Evolutionary conservation across 2,329 filamentous ascomycete species (phyloP).

Genomic region (Arthroderma sp.): DNA sequence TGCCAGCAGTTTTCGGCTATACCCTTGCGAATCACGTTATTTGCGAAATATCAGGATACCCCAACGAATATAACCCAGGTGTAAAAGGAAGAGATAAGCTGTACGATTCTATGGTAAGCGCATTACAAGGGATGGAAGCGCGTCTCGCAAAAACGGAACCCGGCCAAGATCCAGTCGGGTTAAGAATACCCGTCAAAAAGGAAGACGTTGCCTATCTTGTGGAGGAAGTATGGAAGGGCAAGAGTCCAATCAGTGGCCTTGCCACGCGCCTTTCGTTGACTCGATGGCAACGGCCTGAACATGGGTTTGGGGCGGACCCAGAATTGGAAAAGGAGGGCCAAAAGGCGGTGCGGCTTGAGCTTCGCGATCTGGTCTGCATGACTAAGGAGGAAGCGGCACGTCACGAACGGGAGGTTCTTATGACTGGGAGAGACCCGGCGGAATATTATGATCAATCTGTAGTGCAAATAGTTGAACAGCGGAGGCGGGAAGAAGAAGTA

Average conservation of each 20-base stretch:
- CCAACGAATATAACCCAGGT: constrained; percentile 61
- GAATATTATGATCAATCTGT: constrained; percentile 62
- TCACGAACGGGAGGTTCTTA: constrained; percentile 70
- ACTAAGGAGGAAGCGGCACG: constrained; percentile 75
- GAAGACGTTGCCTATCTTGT: constrained; percentile 77
- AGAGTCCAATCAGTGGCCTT: constrained; percentile 70
- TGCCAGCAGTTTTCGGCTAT: constrained; percentile 93
- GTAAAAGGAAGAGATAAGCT: constrained; percentile 79
- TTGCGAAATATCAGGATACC: constrained; percentile 66
- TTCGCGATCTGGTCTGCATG: constrained; percentile 73
- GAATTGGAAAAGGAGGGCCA: constrained; percentile 52
- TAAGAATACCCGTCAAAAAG: constrained; percentile 65
- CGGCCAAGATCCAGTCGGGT: constrained; percentile 46
- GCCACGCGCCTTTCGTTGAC: constrained; percentile 66
- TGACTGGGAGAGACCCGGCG: constrained; percentile 51
- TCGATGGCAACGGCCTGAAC: constrained; percentile 59
- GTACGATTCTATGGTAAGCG: constrained; percentile 70
- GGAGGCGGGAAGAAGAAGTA: constrained; percentile 52
- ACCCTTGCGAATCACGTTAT: constrained; percentile 88
- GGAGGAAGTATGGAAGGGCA: constrained; percentile 76
- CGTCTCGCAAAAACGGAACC: constrained; percentile 49
- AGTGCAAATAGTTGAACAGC: constrained; percentile 52
- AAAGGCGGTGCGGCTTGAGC: constrained; percentile 55
- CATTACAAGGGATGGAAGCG: constrained; percentile 67
- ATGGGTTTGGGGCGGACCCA: constrained; percentile 48